These are phyloP conservation scores for Lactarius sp. DNA, from an alignment of 768 basidiomycete species.

Conservation along the genomic window DNA sequence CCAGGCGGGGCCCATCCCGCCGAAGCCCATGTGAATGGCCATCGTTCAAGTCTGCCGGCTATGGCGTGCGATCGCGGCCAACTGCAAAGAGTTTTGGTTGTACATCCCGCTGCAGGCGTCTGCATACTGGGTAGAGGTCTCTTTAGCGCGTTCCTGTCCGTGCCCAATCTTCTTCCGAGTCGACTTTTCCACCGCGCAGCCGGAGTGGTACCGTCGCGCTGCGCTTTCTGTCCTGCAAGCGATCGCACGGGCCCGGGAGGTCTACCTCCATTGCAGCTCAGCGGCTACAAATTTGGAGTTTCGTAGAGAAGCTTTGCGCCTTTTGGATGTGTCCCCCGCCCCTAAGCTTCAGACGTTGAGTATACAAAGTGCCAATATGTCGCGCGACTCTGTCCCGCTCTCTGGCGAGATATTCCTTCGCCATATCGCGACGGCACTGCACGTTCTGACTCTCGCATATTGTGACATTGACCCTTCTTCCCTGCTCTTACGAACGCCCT, in stretches of 20 bases:
- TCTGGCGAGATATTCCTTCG: background rate
- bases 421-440: background rate
- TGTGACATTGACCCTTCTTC: constrained; percentile 1
- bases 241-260: constrained; percentile 5
- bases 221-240: constrained; percentile 1
- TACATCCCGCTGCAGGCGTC: constrained; percentile 8
- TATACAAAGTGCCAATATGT: background rate
- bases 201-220: background rate
- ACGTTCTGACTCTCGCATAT: background rate
- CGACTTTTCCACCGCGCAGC: background rate
- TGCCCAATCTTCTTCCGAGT: constrained; percentile 3
- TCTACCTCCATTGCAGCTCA: constrained; percentile 4
- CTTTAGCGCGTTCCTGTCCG: constrained; percentile 2
- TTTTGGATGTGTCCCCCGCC: background rate
- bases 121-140: constrained; percentile 3
- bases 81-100: constrained; percentile 13
- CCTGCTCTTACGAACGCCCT: background rate
- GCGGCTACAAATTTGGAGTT: background rate
- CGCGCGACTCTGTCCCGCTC: background rate
- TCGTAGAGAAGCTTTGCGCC: background rate
- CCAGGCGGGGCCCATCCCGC: background rate
- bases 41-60: constrained; percentile 4
- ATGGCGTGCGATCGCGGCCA: background rate
- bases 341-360: constrained; percentile 1
- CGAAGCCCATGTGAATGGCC: background rate